A percentile compares a stretch with the other conserved stretches of the same genome.
Evolutionary conservation across 1,284 basidiomycete species (phyloP).

Genomic region (Retiboletus fuscus): DNA sequence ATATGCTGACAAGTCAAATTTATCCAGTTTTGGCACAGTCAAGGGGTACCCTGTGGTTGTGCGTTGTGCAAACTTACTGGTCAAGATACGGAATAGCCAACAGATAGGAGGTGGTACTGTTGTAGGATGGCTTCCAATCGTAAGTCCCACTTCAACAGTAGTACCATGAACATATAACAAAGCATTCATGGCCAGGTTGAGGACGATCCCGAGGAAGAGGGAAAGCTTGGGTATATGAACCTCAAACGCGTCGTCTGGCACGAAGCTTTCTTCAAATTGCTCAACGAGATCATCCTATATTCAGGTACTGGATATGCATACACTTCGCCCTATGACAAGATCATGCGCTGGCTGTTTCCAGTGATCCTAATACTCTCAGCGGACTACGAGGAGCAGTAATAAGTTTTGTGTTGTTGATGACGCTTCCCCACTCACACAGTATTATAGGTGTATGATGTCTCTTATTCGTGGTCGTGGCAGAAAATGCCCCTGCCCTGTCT

Average conservation of each 20-base stretch:
- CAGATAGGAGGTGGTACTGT: conserved; percentile 54
- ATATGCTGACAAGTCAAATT: conserved; percentile 7
- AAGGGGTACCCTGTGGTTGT: conserved; percentile 60
- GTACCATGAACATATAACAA: neutral
- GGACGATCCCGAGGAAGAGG: conserved; percentile 44
- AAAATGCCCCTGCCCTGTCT: conserved; percentile 32
- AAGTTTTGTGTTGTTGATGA: too few relatives aligned
- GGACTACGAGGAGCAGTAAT: conserved; percentile 38
- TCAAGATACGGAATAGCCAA: conserved; percentile 52
- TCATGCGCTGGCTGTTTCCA: conserved; percentile 24
- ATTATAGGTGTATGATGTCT: conserved; percentile 37
- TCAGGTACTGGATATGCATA: conserved; percentile 24
- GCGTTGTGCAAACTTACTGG: conserved; percentile 51
- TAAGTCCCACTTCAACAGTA: conserved; percentile 30
- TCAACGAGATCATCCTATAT: conserved; percentile 19
- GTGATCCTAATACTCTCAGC: conserved; percentile 34
- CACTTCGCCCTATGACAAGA: conserved; percentile 18
- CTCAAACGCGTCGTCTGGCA: conserved; percentile 53
- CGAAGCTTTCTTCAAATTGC: conserved; percentile 31
- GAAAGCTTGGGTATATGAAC: conserved; percentile 46
- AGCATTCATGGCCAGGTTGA: conserved; percentile 29
- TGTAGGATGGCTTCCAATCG: conserved; percentile 60
- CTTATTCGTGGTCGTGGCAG: conserved; percentile 22
- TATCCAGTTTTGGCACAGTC: conserved; percentile 34
- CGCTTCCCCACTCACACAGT: too few relatives aligned